Conservation (phyloP, 208 protist genomes). For the Paratrypanosoma confusum region DNA sequence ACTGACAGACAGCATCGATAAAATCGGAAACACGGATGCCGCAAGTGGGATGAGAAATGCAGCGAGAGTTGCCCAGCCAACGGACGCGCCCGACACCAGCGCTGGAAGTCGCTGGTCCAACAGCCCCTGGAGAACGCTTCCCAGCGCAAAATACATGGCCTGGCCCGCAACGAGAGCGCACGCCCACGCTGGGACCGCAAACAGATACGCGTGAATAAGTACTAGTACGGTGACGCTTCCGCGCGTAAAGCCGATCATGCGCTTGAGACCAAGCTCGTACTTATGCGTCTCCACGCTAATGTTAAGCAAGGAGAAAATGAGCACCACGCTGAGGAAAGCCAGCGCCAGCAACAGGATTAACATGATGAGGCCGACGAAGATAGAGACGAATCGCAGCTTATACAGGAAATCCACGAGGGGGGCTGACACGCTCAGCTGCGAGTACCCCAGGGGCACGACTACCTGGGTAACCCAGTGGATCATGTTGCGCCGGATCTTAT, state of each 20-base stretch:
- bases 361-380: slow-evolving; percentile 87
- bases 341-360: slow-evolving; percentile 80
- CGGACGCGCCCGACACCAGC: slow-evolving; percentile 16
- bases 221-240: slow-evolving; percentile 35
- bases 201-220: slow-evolving; percentile 48
- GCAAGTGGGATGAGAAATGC: slow-evolving; percentile 77
- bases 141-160: slow-evolving; percentile 26
- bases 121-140: slow-evolving; percentile 15
- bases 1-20: slow-evolving; percentile 36
- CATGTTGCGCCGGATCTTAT: slow-evolving; percentile 24
- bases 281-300: slow-evolving; percentile 83
- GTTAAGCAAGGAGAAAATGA: slow-evolving; percentile 92
- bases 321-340: slow-evolving; percentile 63
- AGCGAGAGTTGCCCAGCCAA: slow-evolving; percentile 56
- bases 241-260: slow-evolving; percentile 83
- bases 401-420: slow-evolving; percentile 54
- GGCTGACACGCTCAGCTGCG: slow-evolving; percentile 36
- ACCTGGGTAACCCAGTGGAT: slow-evolving; percentile 31
- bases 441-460: slow-evolving; percentile 40
- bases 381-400: slow-evolving; percentile 51
- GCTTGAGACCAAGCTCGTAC: slow-evolving; percentile 89
- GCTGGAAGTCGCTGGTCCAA: slow-evolving; percentile 21
- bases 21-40: slow-evolving; percentile 81
- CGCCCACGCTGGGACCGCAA: slow-evolving; percentile 70
- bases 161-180: slow-evolving; percentile 67